Base-by-base conservation (phyloP, 179 eudicot genomes). In the Corrigiola litoralis region DNA sequence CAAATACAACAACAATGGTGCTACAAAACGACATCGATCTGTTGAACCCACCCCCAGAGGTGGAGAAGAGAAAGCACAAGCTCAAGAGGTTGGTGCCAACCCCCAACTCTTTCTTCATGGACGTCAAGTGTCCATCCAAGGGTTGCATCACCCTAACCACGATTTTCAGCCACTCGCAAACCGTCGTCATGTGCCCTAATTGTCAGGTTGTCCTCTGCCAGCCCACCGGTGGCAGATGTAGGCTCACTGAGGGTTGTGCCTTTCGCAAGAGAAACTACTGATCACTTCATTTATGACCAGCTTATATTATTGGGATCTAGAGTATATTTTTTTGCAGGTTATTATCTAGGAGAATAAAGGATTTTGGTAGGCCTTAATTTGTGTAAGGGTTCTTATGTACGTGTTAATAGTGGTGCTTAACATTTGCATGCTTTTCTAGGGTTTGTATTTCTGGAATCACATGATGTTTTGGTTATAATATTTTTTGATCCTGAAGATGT, bases 11-110 rank as follows among this genome's bases (percentile, higher is more conserved):
- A 42, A 28, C 1, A 5, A 67, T 67, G 72, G 72, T 68, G 58
- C 31, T 68, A 8, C 72, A 68, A 17, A 68, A 68, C 51, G 72
- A 68, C 25, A 68, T 49, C 0, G 72, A 68, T 58, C 38, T 68
- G 40, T 23, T 68, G 32, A 48, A 68, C 59, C 72, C 59, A 4
- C 66, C 66, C 0, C 31, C 72, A 1, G 72, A 68, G 50, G 20
- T 68, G 1, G 66, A 68, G 72, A 59, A 59, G 58, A 58, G 59
- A 49, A 68, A 68, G 59, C 72, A 59, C 58, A 68, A 68, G 50
- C 38, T 68, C 13, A 59, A 68, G 23, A 37, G 72, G 7, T 29
- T 68, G 5, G 58, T 68, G 0, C 72, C 24, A 23, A 36, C 66
- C 9, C 66, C 72, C 0, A 68, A 68, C 38, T 68, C 66, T 2